These are phyloP conservation scores for Gyromitra esculenta DNA, from an alignment of 2,329 filamentous ascomycete species.

Conservation along the genomic window DNA sequence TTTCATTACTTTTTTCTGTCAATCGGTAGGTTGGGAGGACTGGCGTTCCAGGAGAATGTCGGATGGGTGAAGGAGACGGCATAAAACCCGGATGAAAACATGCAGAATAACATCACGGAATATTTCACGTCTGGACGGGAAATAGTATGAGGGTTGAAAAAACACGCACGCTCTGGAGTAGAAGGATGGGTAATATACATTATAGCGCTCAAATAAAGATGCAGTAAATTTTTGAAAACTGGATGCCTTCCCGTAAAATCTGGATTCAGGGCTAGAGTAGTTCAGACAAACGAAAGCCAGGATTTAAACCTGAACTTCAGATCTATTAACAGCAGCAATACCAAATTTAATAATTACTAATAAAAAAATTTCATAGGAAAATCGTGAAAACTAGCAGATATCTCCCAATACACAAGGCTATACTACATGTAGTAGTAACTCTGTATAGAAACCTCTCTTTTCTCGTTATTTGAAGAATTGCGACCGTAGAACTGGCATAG, in stretches of 20 bases:
- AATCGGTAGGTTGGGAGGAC: conserved; percentile 14
- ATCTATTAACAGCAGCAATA: too few relatives aligned
- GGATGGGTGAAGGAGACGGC: conserved; percentile 12
- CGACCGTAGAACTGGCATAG: too few relatives aligned
- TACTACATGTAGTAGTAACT: too few relatives aligned
- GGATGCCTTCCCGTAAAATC: neutral
- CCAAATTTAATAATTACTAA: too few relatives aligned
- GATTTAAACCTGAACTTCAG: too few relatives aligned
- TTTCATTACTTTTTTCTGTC: conserved; percentile 40
- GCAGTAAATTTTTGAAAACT: conserved; percentile 7
- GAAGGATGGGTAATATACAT: conserved; percentile 38
- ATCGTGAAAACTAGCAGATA: too few relatives aligned
- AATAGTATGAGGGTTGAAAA: conserved; percentile 22
- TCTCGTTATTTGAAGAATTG: too few relatives aligned
- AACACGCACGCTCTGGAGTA: conserved; percentile 34
- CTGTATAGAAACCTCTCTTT: too few relatives aligned
- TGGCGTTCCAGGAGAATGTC: conserved; percentile 44
- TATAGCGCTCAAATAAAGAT: conserved; percentile 44
- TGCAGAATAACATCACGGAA: conserved; percentile 36
- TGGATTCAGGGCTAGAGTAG: too few relatives aligned
- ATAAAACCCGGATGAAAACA: conserved; percentile 23
- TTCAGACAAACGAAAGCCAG: too few relatives aligned
- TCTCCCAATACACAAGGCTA: too few relatives aligned
- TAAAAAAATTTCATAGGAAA: too few relatives aligned
- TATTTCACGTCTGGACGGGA: conserved; percentile 46